phyloP scores from a whole-genome alignment of 345 rosid genomes.

The Acer negundo region DNA sequence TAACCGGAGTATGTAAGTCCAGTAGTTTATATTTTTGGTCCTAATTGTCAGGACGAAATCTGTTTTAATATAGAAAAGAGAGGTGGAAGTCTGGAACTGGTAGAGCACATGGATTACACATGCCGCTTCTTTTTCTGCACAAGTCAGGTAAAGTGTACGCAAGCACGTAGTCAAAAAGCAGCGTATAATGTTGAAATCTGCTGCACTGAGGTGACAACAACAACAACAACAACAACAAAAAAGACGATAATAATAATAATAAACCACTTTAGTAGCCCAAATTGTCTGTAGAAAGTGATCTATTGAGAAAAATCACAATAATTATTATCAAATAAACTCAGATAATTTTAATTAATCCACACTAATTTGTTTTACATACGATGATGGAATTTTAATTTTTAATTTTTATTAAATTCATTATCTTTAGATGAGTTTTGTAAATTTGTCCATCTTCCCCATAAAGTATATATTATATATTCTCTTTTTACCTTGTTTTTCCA shows the following conservation, averaged over 20 bases:
- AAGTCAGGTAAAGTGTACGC: not conserved
- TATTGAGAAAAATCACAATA: not conserved
- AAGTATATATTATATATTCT: not conserved
- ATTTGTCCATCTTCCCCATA: not conserved
- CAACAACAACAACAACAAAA: not conserved
- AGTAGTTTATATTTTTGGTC: too few species aligned
- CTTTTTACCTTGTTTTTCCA: not conserved
- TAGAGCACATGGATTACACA: not conserved
- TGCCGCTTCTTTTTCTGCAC: not conserved
- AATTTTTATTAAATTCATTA: too few species aligned
- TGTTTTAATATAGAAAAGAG: too few species aligned
- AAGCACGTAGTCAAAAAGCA: slow-evolving; percentile 13
- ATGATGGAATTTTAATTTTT: too few species aligned
- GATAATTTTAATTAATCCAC: not conserved
- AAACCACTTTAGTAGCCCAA: not conserved
- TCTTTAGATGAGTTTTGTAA: not conserved
- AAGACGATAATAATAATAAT: too few species aligned
- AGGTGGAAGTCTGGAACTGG: too few species aligned
- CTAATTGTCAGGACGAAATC: too few species aligned
- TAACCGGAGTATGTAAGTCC: too few species aligned
- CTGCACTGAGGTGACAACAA: not conserved
- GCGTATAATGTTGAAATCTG: slow-evolving; percentile 24
- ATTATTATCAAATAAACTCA: not conserved
- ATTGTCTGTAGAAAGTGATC: not conserved
- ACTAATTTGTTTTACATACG: not conserved